Base-by-base conservation (phyloP, 1,284 basidiomycete genomes). In the Trametes sp. region DNA sequence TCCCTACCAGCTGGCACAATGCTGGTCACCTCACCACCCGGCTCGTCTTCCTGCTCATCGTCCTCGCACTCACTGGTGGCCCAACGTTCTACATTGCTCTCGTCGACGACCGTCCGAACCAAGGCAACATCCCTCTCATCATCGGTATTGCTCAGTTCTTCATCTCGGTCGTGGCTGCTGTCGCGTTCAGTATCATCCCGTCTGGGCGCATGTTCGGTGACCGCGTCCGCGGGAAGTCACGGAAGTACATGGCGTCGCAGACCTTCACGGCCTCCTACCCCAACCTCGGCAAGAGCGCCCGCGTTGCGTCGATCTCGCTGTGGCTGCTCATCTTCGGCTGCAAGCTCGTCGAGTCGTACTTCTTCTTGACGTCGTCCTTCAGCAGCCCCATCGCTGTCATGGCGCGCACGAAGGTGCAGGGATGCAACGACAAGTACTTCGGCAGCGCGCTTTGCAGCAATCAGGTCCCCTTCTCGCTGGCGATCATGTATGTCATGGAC, bases 401-500 rank as follows among this genome's bases (percentile, higher is more conserved):
- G 94, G 92, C 93, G 26, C 87, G 91, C 64, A 96, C 94, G 75
- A 91, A 90, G 74, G 90, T 98, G 3, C 92, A 95, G 74, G 87
- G 86, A 53, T 98, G 96, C 77, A 85, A 74, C 65, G 96, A 98
- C 79, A 89, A 83, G 77, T 80, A 89, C 64, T 93, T 98, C 72
- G 94, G 95, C 21, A 81, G 74, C 60, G 83, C 81, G 1, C 82
- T 98, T 8, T 98, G 96, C 80, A 82, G 85, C 50, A 94, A 96
- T 73, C 96, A 98, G 64, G 91, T 96, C 45, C 87, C 90, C 0
- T 97, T 98, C 79, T 89, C 96, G 1, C 84, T 98, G 63, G 82
- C 95, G 28, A 94, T 97, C 84, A 98, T 98, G 96, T 98, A 96
- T 80, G 76, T 96, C 77, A 96, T 98, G 95, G 96, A 98, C 74